phyloP scores from a whole-genome alignment of 768 basidiomycete genomes.

The Mrakia gelida region DNA sequence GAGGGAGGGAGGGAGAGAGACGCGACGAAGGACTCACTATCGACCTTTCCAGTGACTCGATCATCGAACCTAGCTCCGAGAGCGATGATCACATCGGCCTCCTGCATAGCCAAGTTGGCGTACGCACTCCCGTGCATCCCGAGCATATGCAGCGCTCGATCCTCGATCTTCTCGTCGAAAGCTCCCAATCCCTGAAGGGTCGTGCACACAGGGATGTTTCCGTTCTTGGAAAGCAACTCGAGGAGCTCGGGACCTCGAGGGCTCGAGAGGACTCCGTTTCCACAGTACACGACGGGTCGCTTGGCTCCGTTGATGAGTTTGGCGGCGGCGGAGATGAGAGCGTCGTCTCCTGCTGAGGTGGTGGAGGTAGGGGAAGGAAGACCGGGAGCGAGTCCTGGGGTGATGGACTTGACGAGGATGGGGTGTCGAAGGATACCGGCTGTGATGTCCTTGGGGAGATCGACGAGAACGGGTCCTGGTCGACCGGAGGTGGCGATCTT shows the following conservation, averaged over 20 bases:
- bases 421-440: conserved; percentile 82
- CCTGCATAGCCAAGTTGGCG: conserved; percentile 95
- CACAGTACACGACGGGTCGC: conserved; percentile 87
- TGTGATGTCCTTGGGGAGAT: conserved; percentile 98
- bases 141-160: conserved; percentile 88
- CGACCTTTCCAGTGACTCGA: conserved; percentile 88
- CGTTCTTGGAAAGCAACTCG: conserved; percentile 67
- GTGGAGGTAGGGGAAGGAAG: conserved; percentile 57
- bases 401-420: conserved; percentile 77
- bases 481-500: conserved; percentile 96
- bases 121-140: conserved; percentile 98
- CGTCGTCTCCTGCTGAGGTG: conserved; percentile 56
- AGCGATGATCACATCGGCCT: conserved; percentile 95
- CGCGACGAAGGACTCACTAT: conserved; percentile 45
- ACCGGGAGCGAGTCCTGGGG: conserved; percentile 61
- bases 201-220: conserved; percentile 95
- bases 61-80: conserved; percentile 96
- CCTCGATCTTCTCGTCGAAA: conserved; percentile 79
- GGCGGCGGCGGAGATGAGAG: conserved; percentile 75
- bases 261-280: conserved; percentile 79
- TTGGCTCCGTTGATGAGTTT: conserved; percentile 86
- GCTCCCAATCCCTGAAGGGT: conserved; percentile 93
- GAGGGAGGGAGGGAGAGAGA: conserved; percentile 3
- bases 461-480: conserved; percentile 95
- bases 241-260: conserved; percentile 78